Percentiles rank a stretch among this genome's conserved stretches.
These are phyloP conservation scores for Picochlorum sp. DNA, from an alignment of 139 green algal species.

Conservation along the genomic window DNA sequence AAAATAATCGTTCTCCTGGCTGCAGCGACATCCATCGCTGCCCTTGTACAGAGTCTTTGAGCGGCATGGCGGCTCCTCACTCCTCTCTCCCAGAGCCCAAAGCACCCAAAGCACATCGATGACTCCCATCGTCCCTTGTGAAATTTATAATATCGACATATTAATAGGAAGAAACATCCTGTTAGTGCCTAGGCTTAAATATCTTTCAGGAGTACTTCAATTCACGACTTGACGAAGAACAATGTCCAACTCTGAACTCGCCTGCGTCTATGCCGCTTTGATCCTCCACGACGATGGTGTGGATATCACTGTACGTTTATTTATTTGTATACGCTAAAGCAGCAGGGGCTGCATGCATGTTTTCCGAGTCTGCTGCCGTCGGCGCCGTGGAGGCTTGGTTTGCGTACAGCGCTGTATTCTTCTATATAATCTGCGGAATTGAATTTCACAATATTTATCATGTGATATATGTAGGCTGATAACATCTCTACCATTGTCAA, in stretches of 20 bases:
- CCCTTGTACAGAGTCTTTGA: too few species aligned
- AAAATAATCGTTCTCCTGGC: too few species aligned
- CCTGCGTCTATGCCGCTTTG: slow-evolving; percentile 91
- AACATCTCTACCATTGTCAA: slow-evolving; percentile 88
- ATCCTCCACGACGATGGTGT: slow-evolving; percentile 95
- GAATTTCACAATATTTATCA: neutral
- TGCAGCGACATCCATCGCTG: too few species aligned
- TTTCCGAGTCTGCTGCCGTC: neutral
- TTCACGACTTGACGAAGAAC: slow-evolving; percentile 16
- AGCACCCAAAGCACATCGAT: too few species aligned
- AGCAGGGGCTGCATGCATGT: neutral
- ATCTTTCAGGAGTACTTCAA: slow-evolving; percentile 52
- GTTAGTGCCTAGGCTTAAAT: slow-evolving; percentile 42
- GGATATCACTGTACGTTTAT: slow-evolving; percentile 70
- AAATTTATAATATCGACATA: neutral
- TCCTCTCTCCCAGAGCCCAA: too few species aligned
- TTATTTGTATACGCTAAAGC: neutral
- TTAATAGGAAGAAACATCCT: slow-evolving; percentile 6
- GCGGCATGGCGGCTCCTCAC: too few species aligned
- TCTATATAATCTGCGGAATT: neutral
- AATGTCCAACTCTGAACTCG: slow-evolving; percentile 78
- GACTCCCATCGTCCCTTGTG: neutral
- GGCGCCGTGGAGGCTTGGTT: neutral
- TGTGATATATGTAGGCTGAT: slow-evolving; percentile 52
- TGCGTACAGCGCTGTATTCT: neutral